Evolutionary conservation across 2,329 filamentous ascomycete genomes (phyloP).

Genomic region (Penicillium sumatraense): DNA sequence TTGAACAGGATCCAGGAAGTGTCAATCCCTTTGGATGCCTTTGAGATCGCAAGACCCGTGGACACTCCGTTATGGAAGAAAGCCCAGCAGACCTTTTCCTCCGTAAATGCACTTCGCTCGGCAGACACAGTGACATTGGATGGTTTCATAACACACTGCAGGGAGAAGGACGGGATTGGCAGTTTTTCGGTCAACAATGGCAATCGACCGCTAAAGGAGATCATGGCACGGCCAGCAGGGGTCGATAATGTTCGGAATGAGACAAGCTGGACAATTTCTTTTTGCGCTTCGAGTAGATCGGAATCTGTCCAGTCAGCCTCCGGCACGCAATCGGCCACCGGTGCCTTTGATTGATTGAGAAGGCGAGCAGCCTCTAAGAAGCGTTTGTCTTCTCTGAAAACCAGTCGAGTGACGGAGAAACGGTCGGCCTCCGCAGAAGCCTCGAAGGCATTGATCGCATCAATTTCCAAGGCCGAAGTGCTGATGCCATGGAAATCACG

Average conservation of each 20-base stretch:
- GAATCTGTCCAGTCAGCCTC: conserved; percentile 81
- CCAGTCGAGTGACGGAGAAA: conserved; percentile 77
- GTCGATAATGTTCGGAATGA: conserved; percentile 88
- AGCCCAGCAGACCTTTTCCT: conserved; percentile 97
- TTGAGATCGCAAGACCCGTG: conserved; percentile 89
- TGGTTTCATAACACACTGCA: conserved; percentile 89
- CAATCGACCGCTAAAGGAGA: conserved; percentile 84
- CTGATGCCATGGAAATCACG: conserved; percentile 83
- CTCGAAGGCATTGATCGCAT: conserved; percentile 65
- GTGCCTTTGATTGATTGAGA: conserved; percentile 81
- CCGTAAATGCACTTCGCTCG: conserved; percentile 82
- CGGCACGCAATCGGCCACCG: conserved; percentile 76
- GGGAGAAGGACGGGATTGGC: conserved; percentile 84
- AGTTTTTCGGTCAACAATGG: conserved; percentile 93
- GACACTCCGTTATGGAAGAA: conserved; percentile 97
- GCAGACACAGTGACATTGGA: conserved; percentile 92
- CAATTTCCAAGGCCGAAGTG: conserved; percentile 52
- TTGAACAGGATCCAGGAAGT: conserved; percentile 99
- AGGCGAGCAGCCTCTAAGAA: conserved; percentile 83
- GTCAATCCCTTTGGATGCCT: conserved; percentile 88
- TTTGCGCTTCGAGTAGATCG: conserved; percentile 88
- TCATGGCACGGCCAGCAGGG: conserved; percentile 81
- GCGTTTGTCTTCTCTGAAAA: conserved; percentile 90
- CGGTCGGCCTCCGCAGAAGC: conserved; percentile 83
- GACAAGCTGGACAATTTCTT: conserved; percentile 83